These are phyloP conservation scores for Streptanthus diversifolius DNA, from an alignment of 345 rosid genomes.

Conservation along the genomic window DNA sequence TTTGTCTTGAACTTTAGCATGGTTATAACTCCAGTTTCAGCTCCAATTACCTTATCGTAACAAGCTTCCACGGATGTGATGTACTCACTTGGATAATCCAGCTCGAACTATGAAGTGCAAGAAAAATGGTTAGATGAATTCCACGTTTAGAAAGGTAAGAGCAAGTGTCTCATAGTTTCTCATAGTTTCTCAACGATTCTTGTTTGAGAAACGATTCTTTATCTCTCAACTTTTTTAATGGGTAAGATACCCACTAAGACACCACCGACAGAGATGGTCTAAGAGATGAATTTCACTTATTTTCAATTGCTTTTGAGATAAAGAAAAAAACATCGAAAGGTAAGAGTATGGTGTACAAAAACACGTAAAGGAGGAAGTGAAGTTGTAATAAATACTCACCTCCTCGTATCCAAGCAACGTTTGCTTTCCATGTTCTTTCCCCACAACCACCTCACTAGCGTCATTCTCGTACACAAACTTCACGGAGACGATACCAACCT, in stretches of 20 bases:
- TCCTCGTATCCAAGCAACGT: not conserved
- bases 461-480: not conserved
- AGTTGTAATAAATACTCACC: not conserved
- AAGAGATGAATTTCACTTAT: not conserved
- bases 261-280: too few relatives aligned
- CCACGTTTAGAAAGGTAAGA: not conserved
- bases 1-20: conserved; percentile 19
- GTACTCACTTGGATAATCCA: conserved; percentile 9
- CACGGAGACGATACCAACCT: not conserved
- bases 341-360: not conserved
- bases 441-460: not conserved
- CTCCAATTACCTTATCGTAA: not conserved
- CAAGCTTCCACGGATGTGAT: conserved; percentile 4
- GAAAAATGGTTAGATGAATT: not conserved
- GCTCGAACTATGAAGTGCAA: not conserved
- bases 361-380: not conserved
- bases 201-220: too few relatives aligned
- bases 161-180: too few relatives aligned
- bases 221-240: too few relatives aligned
- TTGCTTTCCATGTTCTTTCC: not conserved
- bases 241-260: too few relatives aligned
- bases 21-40: not conserved
- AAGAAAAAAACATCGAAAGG: not conserved
- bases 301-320: not conserved
- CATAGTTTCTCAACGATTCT: too few relatives aligned